phyloP scores from a whole-genome alignment of 805 yeast genomes.

The Starmerella powellii region DNA sequence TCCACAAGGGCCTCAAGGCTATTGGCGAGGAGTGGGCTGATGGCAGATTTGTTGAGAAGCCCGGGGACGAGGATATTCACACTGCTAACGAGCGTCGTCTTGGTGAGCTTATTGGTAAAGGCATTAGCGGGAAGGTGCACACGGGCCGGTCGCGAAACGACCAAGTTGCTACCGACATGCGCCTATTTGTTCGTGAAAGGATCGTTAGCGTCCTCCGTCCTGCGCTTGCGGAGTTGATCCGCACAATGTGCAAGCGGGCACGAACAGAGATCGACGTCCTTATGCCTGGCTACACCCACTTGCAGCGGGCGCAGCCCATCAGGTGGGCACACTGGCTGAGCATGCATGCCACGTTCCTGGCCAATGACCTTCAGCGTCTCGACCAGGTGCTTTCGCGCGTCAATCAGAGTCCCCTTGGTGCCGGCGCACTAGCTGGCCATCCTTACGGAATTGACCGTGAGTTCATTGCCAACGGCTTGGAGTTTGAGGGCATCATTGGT shows the following conservation, averaged over 20 bases:
- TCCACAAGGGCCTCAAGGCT: constrained; percentile 66
- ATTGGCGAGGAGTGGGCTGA: constrained; percentile 75
- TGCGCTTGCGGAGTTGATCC: constrained; percentile 48
- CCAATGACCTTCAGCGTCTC: constrained; percentile 79
- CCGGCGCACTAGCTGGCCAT: constrained; percentile 98
- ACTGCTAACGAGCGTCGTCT: constrained; percentile 97
- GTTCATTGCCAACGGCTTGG: constrained; percentile 64
- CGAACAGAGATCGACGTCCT: constrained; percentile 74
- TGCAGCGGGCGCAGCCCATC: constrained; percentile 98
- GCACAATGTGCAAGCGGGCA: constrained; percentile 61
- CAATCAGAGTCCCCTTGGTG: constrained; percentile 84
- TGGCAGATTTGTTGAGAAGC: constrained; percentile 55
- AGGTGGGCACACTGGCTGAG: constrained; percentile 98
- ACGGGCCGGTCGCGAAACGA: constrained; percentile 99
- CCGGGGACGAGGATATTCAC: constrained; percentile 95
- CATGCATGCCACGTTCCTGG: constrained; percentile 86
- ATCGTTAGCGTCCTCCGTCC: constrained; percentile 43
- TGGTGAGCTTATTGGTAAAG: constrained; percentile 89
- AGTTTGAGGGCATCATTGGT: constrained; percentile 78
- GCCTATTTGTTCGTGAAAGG: constrained; percentile 78
- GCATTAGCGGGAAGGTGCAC: constrained; percentile 93
- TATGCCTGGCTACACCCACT: constrained; percentile 98
- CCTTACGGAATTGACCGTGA: constrained; percentile 98
- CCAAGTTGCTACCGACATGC: constrained; percentile 98
- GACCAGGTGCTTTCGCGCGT: constrained; percentile 68